Evolutionary conservation across 208 protist species (phyloP).

Genomic region (Tritrichomonas musculus): DNA sequence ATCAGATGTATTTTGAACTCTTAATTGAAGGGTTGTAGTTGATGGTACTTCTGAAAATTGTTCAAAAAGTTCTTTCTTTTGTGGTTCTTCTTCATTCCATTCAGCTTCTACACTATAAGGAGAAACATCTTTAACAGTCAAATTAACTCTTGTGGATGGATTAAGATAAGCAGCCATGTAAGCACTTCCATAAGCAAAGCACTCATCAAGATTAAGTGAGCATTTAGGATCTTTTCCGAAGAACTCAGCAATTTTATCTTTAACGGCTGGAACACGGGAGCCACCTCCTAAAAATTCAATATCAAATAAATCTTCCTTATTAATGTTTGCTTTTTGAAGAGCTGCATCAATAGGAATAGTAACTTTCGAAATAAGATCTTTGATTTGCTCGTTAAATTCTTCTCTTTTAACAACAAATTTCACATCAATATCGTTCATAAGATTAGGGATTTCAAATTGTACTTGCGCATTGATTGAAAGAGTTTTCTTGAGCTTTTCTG

Average conservation of each 20-base stretch:
- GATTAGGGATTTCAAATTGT: conserved; percentile 35
- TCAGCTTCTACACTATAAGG: background rate
- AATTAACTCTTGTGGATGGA: background rate
- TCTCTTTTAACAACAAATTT: conserved; percentile 27
- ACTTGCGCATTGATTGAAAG: conserved; percentile 39
- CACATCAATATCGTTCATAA: conserved; percentile 42
- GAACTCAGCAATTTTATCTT: background rate
- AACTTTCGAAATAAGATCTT: conserved; percentile 6
- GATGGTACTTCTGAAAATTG: background rate
- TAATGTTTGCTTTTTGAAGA: background rate
- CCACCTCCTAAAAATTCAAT: conserved; percentile 40
- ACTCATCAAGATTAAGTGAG: background rate
- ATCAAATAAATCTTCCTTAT: conserved; percentile 35
- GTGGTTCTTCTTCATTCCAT: background rate
- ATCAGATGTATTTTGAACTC: background rate
- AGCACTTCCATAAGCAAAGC: background rate
- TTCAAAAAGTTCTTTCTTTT: background rate
- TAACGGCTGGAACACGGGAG: conserved; percentile 38
- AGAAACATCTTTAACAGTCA: background rate
- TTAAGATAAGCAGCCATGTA: background rate
- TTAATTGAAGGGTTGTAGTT: background rate
- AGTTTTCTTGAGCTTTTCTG: conserved; percentile 40
- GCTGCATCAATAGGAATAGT: conserved; percentile 35
- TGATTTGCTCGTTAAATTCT: conserved; percentile 35
- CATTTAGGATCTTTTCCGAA: conserved; percentile 11